Conservation (phyloP, 352 stramenopile species). For the Phytophthora ohioensis region DNA sequence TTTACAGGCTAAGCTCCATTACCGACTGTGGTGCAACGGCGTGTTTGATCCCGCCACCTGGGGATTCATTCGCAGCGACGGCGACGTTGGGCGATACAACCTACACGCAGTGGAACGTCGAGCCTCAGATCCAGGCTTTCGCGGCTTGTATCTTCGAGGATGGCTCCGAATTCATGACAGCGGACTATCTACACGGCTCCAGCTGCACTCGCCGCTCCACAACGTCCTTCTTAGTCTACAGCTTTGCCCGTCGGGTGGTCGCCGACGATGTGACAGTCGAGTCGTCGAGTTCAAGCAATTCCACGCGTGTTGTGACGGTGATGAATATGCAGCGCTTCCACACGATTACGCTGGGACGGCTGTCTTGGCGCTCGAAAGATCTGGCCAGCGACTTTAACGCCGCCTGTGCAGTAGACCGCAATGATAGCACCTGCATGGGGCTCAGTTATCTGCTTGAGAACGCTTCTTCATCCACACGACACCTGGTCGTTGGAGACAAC, state of each 20-base stretch:
- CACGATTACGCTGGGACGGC: slow-evolving; percentile 52
- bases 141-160: slow-evolving; percentile 42
- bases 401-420: slow-evolving; percentile 21
- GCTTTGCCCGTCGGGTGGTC: slow-evolving; percentile 49
- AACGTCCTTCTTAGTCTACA: slow-evolving; percentile 59
- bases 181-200: slow-evolving; percentile 37
- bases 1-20: slow-evolving; percentile 25
- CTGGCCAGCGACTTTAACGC: slow-evolving; percentile 54
- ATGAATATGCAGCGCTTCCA: slow-evolving; percentile 53
- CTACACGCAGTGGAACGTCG: slow-evolving; percentile 34
- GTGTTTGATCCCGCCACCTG: slow-evolving; percentile 44
- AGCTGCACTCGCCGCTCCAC: slow-evolving; percentile 37
- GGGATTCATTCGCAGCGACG: slow-evolving; percentile 17
- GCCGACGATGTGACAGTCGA: slow-evolving; percentile 43
- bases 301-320: slow-evolving; percentile 32
- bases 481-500: slow-evolving; percentile 51
- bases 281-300: slow-evolving; percentile 18
- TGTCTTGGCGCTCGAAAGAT: slow-evolving; percentile 51
- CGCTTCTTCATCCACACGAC: slow-evolving; percentile 13
- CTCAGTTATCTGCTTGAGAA: slow-evolving; percentile 46
- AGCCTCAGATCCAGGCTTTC: slow-evolving; percentile 52
- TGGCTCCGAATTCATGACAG: slow-evolving; percentile 42
- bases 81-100: slow-evolving; percentile 19
- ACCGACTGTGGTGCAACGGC: slow-evolving; percentile 41
- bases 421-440: slow-evolving; percentile 37